Evolutionary conservation across 2,329 filamentous ascomycete genomes (phyloP), one percentile per base, ranked within the genome.

Genomic region (Claviceps spartinae): DNA sequence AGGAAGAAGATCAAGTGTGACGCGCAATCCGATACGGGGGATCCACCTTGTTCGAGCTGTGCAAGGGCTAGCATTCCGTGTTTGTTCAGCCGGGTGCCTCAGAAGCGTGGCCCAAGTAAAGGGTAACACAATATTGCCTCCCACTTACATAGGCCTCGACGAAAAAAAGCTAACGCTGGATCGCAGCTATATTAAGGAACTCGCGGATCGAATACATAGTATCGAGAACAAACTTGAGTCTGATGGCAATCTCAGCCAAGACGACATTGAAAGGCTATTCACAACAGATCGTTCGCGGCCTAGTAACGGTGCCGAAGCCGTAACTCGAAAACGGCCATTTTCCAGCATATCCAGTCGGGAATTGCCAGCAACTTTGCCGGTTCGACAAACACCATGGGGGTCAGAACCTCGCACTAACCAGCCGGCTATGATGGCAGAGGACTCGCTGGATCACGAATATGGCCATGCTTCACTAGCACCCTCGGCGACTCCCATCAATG

Each of bases 1-100:
- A 79, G 88, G 52, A 94, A 94, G 68, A 94, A 91, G 72, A 88
- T 94, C 54, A 87, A 88, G 62, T 95, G 89, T 61, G 88, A 95
- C 68, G 86, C 88, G 4, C 78, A 81, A 54, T 83, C 83, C 8
- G 87, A 94, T 63, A 77, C 77, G 5, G 83, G 81, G 16, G 79
- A 85, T 18, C 79, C 82, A 54, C 82, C 85, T 5, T 95, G 89
- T 62, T 86, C 85, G 2, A 91, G 88, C 61, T 95, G 89, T 65
- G 81, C 82, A 51, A 80, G 88, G 50, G 83, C 86, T 7, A 78
- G 79, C n/a, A 78, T 82, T n/a, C 72, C 74, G 22, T 95, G 89
- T 67, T 77, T 89, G 20, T 95, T 95, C 63, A 94, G 86, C 66
- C 79, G 89, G 49, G 83, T 93, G 51, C 88, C 88, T 1, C 87